Conservation (phyloP, 2,329 filamentous ascomycete genomes). For the Fusarium clavum region DNA sequence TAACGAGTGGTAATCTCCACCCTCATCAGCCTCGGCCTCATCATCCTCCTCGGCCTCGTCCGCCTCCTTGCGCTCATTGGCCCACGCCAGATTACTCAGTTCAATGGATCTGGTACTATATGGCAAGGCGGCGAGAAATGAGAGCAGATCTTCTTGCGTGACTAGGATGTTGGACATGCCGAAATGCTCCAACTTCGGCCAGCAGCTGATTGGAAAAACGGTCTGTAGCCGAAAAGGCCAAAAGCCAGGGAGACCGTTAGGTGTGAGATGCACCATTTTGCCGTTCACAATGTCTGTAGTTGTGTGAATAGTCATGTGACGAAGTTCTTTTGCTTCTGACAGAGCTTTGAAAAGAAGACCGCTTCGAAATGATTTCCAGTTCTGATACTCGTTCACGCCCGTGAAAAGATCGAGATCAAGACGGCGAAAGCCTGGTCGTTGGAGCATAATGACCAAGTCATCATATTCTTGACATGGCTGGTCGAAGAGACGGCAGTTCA, state of each 20-base stretch:
- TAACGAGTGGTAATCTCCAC: not conserved
- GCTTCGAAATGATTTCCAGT: not conserved
- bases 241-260: no score
- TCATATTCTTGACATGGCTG: not conserved
- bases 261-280: accelerated
- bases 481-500: conserved; percentile 2
- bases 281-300: accelerated
- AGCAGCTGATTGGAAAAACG: not conserved
- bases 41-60: no score
- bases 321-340: not conserved
- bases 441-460: not conserved
- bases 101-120: not conserved
- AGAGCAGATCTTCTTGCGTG: not conserved
- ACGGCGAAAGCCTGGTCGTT: not conserved
- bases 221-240: not conserved
- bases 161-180: not conserved
- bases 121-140: not conserved
- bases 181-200: not conserved
- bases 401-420: not conserved
- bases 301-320: not conserved
- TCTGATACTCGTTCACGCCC: not conserved
- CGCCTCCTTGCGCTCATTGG: no score
- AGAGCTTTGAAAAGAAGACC: not conserved
- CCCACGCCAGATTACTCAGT: not conserved
- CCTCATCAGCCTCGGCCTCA: no score